These are phyloP conservation scores for Tetratostichococcus sp. DNA, from an alignment of 139 green algal species.

Conservation along the genomic window DNA sequence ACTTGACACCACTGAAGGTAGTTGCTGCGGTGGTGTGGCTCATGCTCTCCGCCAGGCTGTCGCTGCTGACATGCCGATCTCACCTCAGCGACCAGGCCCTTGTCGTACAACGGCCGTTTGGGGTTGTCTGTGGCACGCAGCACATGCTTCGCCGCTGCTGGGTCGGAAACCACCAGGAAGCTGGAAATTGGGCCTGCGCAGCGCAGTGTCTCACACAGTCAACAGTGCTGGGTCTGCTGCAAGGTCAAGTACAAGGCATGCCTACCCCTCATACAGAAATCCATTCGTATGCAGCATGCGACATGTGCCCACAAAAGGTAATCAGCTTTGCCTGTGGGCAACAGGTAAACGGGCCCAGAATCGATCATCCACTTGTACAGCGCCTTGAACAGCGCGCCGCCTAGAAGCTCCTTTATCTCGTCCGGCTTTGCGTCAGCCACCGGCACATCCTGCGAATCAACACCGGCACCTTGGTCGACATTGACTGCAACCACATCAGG, in stretches of 20 bases:
- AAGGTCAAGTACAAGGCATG: too few relatives aligned
- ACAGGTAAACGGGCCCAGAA: slow-evolving; percentile 90
- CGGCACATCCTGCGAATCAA: slow-evolving; percentile 77
- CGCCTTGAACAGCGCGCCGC: slow-evolving; percentile 91
- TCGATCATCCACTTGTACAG: slow-evolving; percentile 88
- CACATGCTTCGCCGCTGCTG: slow-evolving; percentile 90
- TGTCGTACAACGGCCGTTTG: slow-evolving; percentile 70
- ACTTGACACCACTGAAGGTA: too few relatives aligned
- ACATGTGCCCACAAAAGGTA: too few relatives aligned
- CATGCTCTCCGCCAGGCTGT: too few relatives aligned
- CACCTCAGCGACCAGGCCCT: slow-evolving; percentile 91
- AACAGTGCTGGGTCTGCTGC: too few relatives aligned
- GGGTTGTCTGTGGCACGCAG: slow-evolving; percentile 84
- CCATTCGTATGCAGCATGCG: too few relatives aligned
- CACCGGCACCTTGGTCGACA: not conserved
- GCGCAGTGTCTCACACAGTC: too few relatives aligned
- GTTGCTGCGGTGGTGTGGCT: too few relatives aligned
- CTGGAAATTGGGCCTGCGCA: slow-evolving; percentile 70
- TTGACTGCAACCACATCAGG: too few relatives aligned
- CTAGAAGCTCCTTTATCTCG: slow-evolving; percentile 95
- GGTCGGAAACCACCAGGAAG: slow-evolving; percentile 91
- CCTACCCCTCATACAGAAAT: too few relatives aligned
- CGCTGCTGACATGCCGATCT: too few relatives aligned
- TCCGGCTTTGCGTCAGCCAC: slow-evolving; percentile 92
- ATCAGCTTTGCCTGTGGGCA: slow-evolving; percentile 66